Base-by-base conservation (phyloP, 805 yeast species). In the Hermanozyma aechmeae region DNA sequence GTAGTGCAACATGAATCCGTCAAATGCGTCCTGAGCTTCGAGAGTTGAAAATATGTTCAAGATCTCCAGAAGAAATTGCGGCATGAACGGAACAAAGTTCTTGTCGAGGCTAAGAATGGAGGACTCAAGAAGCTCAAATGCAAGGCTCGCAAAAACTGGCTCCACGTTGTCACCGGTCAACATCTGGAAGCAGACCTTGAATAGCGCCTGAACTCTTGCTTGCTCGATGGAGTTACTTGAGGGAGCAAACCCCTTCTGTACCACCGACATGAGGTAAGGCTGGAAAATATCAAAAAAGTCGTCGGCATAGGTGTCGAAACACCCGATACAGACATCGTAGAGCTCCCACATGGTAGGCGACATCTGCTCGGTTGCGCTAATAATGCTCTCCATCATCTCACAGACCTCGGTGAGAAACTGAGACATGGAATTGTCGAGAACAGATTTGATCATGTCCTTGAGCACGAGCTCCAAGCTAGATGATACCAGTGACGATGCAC, bases 261-360 rank as follows among this genome's bases (percentile, higher is more conserved):
- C 65, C 16, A 74, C 54, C 21, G 68, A 61, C 46, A 74, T 78
- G 38, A 73, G 70, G 45, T 71, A 72, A n/a, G 74, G 67, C 27
- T 62, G 59, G 47, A 69, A 74, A 13, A 59, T 56, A 42, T 72
- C 78, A 43, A 73, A 70, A 47, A 65, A 75, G 40, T 75, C 80
- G 39, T 56, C 53, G 1, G 79, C 80, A 45, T 69, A 75, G 1
- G 74, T 69, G 39, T 71, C 74, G 48, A 73, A 75, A 0, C 76
- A 60, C 19, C 65, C 71, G 23, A 73, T 47, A 20, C 71, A 61
- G 24, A 60, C 61, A 28, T 64, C 56, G 39, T 58, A 70, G 29
- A 73, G 46, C 17, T 56, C 63, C 82, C 82, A 75, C 39, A 72
- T 51, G 4, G 54, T 53, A 6, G 75, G 72, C 1, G 73, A 56